Evolutionary conservation across 108 stramenopile species (phyloP), one percentile per base, ranked within the genome.

Genomic region (Craspedostauros australis): DNA sequence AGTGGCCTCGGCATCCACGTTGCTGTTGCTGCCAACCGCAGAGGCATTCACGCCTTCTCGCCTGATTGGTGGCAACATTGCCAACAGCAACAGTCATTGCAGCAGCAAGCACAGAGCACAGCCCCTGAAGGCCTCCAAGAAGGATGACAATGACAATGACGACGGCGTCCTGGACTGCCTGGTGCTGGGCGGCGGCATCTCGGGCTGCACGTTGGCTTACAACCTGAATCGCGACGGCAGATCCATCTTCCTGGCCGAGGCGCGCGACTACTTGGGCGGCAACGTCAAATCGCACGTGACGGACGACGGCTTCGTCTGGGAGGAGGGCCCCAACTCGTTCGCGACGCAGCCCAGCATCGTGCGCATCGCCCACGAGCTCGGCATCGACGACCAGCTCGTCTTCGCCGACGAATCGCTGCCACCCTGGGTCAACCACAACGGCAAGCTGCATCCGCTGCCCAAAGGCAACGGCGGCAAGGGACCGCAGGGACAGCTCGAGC

Each of bases 321-420:
- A 98, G 64, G 88, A 94, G 60, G 97, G 97, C 4, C 95, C 97
- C 37, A 96, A 96, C 64, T 81, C 82, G 9, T 98, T 93, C 72
- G 87, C 86, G 34, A 81, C 95, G 20, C 84, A 84, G 21, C 88
- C 95, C 5, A 74, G 77, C 52, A 93, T 96, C 37, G 70, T 95
- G 20, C 81, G 89, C 14, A 84, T 91, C 24, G 76, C 91, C 1
- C 73, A 92, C 45, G 97, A 98, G 46, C 62, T 98, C 24, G 92
- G 90, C 25, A 78, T 98, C 24, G 53, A 66, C 37, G 72, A 93
- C 38, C 75, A 98, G 49, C 54, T 98, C 7, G 97, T 98, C 5
- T 86, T 96, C 49, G 97, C 96, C 1, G 61, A 92, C 54, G 88
- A 82, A 42, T 76, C 77, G 0, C 53, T 92, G 33, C 89, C 89